phyloP scores from a whole-genome alignment of 2,329 filamentous ascomycete species.

The Onygena corvina region DNA sequence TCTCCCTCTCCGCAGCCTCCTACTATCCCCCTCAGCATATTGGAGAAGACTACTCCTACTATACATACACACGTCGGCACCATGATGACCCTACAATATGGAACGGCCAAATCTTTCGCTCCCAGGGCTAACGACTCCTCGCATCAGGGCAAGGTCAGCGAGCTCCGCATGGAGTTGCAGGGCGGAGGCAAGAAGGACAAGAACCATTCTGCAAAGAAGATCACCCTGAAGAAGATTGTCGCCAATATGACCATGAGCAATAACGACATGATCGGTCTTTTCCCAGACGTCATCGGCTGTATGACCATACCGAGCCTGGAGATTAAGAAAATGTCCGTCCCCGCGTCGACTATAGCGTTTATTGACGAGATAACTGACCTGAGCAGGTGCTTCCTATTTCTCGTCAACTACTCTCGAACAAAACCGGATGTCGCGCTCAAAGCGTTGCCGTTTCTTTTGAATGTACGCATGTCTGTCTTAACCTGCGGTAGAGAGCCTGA shows the following conservation, averaged over 20 bases:
- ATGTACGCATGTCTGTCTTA: conserved; percentile 40
- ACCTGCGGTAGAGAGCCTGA: neutral
- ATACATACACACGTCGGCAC: neutral
- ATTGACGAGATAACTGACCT: neutral
- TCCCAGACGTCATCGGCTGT: conserved; percentile 87
- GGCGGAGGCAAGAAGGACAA: conserved; percentile 96
- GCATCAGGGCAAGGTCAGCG: conserved; percentile 99
- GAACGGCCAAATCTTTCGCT: neutral
- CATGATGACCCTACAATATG: conserved; percentile 1
- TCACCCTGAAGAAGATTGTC: conserved; percentile 97
- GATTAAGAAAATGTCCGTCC: conserved; percentile 92
- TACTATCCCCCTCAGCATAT: neutral
- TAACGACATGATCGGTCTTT: conserved; percentile 97
- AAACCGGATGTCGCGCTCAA: conserved; percentile 90
- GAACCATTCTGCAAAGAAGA: conserved; percentile 89
- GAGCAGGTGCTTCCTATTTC: conserved; percentile 86
- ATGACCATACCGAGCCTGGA: conserved; percentile 92
- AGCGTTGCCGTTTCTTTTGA: conserved; percentile 74
- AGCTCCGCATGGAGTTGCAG: conserved; percentile 87
- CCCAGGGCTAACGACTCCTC: conserved; percentile 23
- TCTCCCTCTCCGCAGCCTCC: neutral
- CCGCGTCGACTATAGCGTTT: conserved; percentile 5
- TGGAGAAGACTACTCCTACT: too few species aligned
- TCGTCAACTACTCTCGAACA: conserved; percentile 93
- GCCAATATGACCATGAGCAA: conserved; percentile 99